Base-by-base conservation (phyloP, 768 basidiomycete genomes). In the Phaeotremella fagi region DNA sequence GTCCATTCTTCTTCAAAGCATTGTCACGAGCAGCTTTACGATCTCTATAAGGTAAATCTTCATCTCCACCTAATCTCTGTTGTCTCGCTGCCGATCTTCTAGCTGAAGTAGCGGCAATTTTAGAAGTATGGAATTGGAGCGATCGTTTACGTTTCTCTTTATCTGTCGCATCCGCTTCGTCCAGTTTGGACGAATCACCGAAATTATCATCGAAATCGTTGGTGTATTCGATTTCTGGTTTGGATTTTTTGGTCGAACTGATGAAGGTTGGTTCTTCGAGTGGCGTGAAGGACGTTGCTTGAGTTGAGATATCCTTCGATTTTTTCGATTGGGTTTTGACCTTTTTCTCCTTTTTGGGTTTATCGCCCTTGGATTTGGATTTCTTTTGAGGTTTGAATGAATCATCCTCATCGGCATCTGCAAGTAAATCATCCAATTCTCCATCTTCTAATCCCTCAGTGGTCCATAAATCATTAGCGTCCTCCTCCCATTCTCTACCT, bases 11-110 rank as follows among this genome's bases (percentile, higher is more conserved):
- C 48, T 52, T 57, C 54, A 65, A 44, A 15, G 65, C 76, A 14
- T 61, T 75, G 46, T 77, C 76, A 28, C 76, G 57, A 24, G 67
- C 71, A 27, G 64, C 68, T 75, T 79, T 80, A 45, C 85, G 78
- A 66, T 89, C 87, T 38, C 83, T 81, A 66, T 92, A 89, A 16
- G 95, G 95, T 43, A 98, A 79, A 68, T 99, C 95, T 65, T 97
- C 94, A 70, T 99, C 95, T 16, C 95, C 95, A 26, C 88, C 86
- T 48, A 83, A 71, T 3, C 86, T 83, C 23, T 80, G 81, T 57
- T 77, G 80, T 52, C 88, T 79, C 4, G 89, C 90, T 25, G 82
- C 82, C 51, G 83, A 82, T 49, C 92, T 81, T 55, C 87, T 79
- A 11, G 85, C 83, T 48, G 83, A 81, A 4, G 88, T 82, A 52